Evolutionary conservation across 2,329 filamentous ascomycete genomes (phyloP).

Genomic region (Monosporascus sp.): DNA sequence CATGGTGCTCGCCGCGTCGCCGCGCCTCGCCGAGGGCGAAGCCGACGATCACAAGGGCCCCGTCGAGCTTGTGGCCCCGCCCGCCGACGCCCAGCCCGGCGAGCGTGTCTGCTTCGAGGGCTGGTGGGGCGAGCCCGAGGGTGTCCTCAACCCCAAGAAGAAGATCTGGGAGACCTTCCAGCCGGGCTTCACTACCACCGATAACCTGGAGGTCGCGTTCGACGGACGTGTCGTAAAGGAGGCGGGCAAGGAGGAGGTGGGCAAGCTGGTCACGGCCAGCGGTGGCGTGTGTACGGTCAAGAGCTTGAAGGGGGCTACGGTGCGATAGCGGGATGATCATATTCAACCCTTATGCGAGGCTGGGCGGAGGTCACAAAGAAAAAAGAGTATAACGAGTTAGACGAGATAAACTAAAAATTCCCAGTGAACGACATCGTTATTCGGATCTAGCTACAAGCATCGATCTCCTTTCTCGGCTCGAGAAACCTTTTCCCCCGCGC

Average conservation of each 20-base stretch:
- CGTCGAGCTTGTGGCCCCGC: constrained; percentile 86
- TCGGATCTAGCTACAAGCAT: no score
- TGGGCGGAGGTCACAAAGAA: not conserved
- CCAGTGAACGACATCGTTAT: no score
- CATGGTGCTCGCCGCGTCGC: constrained; percentile 95
- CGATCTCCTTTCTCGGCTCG: no score
- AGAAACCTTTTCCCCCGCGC: no score
- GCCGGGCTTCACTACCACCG: constrained; percentile 90
- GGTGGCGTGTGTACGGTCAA: constrained; percentile 81
- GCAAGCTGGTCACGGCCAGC: constrained; percentile 68
- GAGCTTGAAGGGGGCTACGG: constrained; percentile 72
- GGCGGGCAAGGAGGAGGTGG: constrained; percentile 63
- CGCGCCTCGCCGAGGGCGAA: constrained; percentile 75
- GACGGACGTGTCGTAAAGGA: constrained; percentile 73
- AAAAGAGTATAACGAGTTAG: not conserved
- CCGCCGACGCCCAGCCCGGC: constrained; percentile 72
- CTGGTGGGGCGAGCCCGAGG: constrained; percentile 89
- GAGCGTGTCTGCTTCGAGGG: constrained; percentile 92
- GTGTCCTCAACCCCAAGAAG: constrained; percentile 96
- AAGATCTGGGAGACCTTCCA: constrained; percentile 98
- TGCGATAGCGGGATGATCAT: constrained; percentile 55
- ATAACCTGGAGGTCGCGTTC: constrained; percentile 76
- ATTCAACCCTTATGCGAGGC: no score
- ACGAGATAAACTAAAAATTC: no score
- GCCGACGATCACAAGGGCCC: constrained; percentile 81